Evolutionary conservation across 768 basidiomycete species (phyloP).

Genomic region (Lyophyllum shimeji): DNA sequence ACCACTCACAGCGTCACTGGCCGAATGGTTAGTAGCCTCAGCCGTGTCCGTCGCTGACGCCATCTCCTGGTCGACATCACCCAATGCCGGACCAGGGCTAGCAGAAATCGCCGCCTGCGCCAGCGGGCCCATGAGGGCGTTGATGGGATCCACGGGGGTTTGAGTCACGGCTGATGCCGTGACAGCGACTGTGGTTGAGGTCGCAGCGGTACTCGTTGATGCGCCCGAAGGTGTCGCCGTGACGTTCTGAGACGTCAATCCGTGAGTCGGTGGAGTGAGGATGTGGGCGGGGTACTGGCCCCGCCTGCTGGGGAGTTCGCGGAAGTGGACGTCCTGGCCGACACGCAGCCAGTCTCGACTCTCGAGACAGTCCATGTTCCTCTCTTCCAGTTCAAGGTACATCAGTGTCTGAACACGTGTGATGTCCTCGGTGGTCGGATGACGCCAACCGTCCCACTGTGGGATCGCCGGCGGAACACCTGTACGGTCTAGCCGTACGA

Average conservation of each 20-base stretch:
- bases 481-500: background rate
- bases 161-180: background rate
- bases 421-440: background rate
- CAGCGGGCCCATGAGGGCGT: background rate
- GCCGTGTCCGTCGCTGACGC: too few species aligned
- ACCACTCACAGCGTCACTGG: too few species aligned
- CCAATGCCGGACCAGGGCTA: background rate
- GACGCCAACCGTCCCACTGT: background rate
- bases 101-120: background rate
- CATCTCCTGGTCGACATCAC: background rate
- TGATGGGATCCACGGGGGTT: background rate
- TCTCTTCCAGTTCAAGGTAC: background rate
- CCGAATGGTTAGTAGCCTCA: too few species aligned
- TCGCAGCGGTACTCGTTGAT: too few species aligned
- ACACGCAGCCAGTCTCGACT: background rate
- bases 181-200: background rate
- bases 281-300: too few species aligned
- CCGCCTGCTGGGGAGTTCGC: too few species aligned
- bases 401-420: background rate
- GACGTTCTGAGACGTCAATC: too few species aligned
- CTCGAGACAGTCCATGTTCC: background rate
- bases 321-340: background rate
- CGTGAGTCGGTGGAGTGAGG: too few species aligned
- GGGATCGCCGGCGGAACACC: background rate
- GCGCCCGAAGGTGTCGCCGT: too few species aligned